Conservation (phyloP, 2,329 filamentous ascomycete species). For the Arthrobotrys pseudoclavata region DNA sequence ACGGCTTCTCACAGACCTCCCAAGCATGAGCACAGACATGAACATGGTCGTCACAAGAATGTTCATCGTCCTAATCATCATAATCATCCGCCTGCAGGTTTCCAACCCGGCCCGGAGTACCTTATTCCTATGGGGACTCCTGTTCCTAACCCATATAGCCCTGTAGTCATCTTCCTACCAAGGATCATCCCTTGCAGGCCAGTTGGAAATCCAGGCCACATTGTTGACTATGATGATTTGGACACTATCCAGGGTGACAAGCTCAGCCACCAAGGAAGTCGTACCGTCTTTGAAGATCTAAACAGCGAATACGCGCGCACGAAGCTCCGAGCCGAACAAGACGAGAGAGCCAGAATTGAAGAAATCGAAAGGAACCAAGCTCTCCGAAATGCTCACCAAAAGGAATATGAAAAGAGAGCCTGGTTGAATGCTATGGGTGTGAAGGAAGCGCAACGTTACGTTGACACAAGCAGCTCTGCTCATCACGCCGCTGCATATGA, state of each 20-base stretch:
- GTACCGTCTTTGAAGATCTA: background rate
- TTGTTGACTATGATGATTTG: constrained; percentile 14
- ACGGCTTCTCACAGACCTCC: background rate
- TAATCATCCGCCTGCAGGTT: background rate
- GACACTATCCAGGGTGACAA: constrained; percentile 24
- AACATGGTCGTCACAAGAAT: constrained; percentile 23
- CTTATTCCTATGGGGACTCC: constrained; percentile 51
- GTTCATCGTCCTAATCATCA: background rate
- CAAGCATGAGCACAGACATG: constrained; percentile 3
- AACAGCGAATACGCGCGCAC: constrained; percentile 30
- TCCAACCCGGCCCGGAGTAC: constrained; percentile 21
- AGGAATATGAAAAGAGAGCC: constrained; percentile 4
- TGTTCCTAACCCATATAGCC: constrained; percentile 36
- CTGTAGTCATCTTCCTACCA: constrained; percentile 33
- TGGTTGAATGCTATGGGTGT: constrained; percentile 17
- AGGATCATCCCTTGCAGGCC: constrained; percentile 46
- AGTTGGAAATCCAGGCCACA: background rate
- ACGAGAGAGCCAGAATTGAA: constrained; percentile 41
- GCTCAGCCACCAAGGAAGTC: background rate
- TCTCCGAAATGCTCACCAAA: constrained; percentile 34
- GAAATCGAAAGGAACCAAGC: constrained; percentile 45
- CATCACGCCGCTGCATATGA: constrained; percentile 9
- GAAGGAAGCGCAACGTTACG: background rate
- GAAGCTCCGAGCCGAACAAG: constrained; percentile 32
- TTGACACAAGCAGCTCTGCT: background rate